Conservation (phyloP, 768 basidiomycete genomes). For the Russula earlei region DNA sequence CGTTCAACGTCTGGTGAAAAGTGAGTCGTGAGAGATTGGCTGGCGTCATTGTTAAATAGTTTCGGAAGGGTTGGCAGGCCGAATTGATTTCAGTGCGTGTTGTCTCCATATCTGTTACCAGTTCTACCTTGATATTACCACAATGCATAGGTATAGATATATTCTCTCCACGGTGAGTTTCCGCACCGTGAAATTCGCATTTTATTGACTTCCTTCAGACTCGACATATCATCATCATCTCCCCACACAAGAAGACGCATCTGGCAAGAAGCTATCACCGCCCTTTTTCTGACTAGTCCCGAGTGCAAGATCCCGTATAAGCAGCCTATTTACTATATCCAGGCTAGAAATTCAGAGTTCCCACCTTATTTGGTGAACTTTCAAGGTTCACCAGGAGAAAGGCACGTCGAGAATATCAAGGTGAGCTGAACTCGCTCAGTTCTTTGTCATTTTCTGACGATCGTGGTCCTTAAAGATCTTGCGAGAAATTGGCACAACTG, state of each 20-base stretch:
- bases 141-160: conserved; percentile 55
- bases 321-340: conserved; percentile 50
- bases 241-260: conserved; percentile 60
- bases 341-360: conserved; percentile 46
- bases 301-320: conserved; percentile 49
- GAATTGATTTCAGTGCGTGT: conserved; percentile 67
- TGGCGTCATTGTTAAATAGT: neutral
- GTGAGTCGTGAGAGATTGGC: conserved; percentile 30
- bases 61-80: conserved; percentile 40
- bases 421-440: conserved; percentile 27
- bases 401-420: conserved; percentile 74
- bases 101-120: neutral
- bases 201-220: conserved; percentile 28
- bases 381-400: conserved; percentile 50
- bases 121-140: neutral
- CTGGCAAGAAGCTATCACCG: conserved; percentile 70
- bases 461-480: conserved; percentile 42
- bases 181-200: neutral
- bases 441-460: neutral
- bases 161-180: conserved; percentile 58
- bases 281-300: conserved; percentile 51
- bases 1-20: conserved; percentile 49
- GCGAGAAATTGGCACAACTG: conserved; percentile 52
- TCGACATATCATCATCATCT: conserved; percentile 48
- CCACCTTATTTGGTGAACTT: conserved; percentile 67